A percentile compares a stretch with the other conserved stretches of the same genome.
Conservation (phyloP, 192 early-diverging fungal genomes). For the Coemansia aciculifera region DNA sequence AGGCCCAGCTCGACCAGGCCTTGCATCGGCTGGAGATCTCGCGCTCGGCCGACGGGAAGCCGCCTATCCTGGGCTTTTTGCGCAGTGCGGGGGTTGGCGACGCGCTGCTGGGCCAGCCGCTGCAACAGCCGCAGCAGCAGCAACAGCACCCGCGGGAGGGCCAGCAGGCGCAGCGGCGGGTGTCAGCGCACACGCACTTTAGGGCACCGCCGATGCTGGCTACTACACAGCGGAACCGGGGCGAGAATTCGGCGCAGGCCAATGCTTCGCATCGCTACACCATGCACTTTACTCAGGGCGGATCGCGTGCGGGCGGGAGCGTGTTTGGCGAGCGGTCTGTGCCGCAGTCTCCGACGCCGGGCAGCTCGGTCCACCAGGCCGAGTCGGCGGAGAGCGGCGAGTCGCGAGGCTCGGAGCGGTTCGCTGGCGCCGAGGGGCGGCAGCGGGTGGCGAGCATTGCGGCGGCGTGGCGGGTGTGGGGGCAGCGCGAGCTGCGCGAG, state of each 20-base stretch:
- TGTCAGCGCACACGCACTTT: constrained; percentile 15
- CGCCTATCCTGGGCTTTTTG: constrained; percentile 31
- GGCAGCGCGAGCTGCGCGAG: constrained; percentile 36
- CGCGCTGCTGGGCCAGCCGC: constrained; percentile 34
- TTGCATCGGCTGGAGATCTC: constrained; percentile 41
- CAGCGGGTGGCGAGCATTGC: constrained; percentile 22
- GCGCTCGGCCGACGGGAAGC: constrained; percentile 31
- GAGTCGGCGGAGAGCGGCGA: constrained; percentile 12
- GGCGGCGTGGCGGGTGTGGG: constrained; percentile 48
- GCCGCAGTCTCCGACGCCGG: constrained; percentile 8
- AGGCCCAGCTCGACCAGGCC: constrained; percentile 43
- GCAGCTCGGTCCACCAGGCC: constrained; percentile 21
- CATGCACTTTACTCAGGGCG: constrained; percentile 33
- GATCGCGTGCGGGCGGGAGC: background rate
- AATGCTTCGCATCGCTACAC: constrained; percentile 38
- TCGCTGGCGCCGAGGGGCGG: background rate
- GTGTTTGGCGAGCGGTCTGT: constrained; percentile 17
- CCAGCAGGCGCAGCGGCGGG: constrained; percentile 19
- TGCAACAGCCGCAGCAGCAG: background rate
- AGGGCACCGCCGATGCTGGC: background rate
- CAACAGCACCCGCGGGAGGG: constrained; percentile 8
- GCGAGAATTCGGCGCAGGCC: constrained; percentile 1
- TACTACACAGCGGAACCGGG: background rate
- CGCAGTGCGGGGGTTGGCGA: constrained; percentile 32
- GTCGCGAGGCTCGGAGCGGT: constrained; percentile 5